Evolutionary conservation across 768 basidiomycete genomes (phyloP), one percentile per base, ranked within the genome.

Genomic region (Amanita polypyramis): DNA sequence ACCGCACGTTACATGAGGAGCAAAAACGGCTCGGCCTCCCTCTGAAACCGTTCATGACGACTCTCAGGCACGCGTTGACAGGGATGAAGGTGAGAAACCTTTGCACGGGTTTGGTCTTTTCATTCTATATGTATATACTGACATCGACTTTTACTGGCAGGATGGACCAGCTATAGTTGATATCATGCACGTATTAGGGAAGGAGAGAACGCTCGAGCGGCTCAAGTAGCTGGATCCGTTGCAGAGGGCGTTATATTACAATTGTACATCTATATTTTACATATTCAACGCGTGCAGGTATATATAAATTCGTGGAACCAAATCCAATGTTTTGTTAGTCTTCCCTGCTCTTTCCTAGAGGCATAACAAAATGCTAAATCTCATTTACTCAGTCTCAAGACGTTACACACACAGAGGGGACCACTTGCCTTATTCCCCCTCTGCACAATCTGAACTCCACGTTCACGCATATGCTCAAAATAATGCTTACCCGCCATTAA

Each of bases 51-150:
- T 78, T 89, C 54, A 82, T 93, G 80, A 82, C 75, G 1, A 73
- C 78, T 0, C 62, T 95, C 43, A 66, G 94, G 45, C 77, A 87
- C 58, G 85, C 84, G 2, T 60, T 96, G 54, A 92, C 85, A 1
- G 93, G 82, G 2, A 77, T 80, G 67, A 91, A 87, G 78, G 93
- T 85, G 48, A n/a, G 73, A 57, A 23, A n/a, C 10, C 25, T 29
- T 45, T 21, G 5, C 11, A 19, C 11, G 4, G 11, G 40, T 17
- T 19, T 0, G 29, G 41, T 11, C 14, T 20, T 32, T 38, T 14
- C 14, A 5, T 12, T 20, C 9, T 21, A 39, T 50, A 40, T 20
- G 30, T 39, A 44, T 19, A 30, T 17, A 3, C 25, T 27, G 25
- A 27, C n/a, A n/a, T 27, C 7, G 25, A 27, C 7, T 27, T 5